These are phyloP conservation scores for Rhynchosporium secalis DNA, from an alignment of 2,329 filamentous ascomycete species.

Conservation along the genomic window DNA sequence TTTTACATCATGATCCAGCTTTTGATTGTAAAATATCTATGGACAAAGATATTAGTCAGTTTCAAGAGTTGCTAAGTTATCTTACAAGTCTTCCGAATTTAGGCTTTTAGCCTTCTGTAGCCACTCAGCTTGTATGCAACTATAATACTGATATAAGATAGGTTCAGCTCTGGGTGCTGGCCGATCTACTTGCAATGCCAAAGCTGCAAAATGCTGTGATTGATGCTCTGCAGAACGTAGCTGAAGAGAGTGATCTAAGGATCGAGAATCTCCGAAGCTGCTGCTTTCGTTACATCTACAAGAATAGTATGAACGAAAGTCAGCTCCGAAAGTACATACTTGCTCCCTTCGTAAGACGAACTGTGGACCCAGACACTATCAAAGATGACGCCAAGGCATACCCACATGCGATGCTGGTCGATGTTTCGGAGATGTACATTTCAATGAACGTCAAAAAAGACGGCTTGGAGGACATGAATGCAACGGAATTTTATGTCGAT, in stretches of 20 bases:
- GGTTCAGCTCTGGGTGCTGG: conserved; percentile 14
- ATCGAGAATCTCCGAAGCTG: not conserved
- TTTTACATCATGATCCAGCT: not conserved
- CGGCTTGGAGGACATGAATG: not conserved
- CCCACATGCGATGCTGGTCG: not conserved
- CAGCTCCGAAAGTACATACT: not conserved
- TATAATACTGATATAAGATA: not conserved
- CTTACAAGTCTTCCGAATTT: not conserved
- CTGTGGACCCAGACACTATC: not conserved
- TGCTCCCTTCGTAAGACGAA: not conserved
- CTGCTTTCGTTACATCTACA: not conserved
- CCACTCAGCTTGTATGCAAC: too few species aligned
- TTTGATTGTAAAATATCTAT: not conserved
- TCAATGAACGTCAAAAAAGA: not conserved
- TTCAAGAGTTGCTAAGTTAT: not conserved
- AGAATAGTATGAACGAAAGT: not conserved
- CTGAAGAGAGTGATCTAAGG: too few species aligned
- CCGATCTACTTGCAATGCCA: conserved; percentile 9
- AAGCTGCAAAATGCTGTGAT: conserved; percentile 3
- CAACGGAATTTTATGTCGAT: not conserved
- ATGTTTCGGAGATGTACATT: not conserved
- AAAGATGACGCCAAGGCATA: not conserved
- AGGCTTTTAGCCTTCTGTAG: not conserved
- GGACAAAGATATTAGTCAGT: not conserved
- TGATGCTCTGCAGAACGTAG: not conserved